A percentile compares a stretch with the other conserved stretches of the same genome.
These are phyloP conservation scores for Alternaria longipes DNA, from an alignment of 2,329 filamentous ascomycete species.

Conservation along the genomic window DNA sequence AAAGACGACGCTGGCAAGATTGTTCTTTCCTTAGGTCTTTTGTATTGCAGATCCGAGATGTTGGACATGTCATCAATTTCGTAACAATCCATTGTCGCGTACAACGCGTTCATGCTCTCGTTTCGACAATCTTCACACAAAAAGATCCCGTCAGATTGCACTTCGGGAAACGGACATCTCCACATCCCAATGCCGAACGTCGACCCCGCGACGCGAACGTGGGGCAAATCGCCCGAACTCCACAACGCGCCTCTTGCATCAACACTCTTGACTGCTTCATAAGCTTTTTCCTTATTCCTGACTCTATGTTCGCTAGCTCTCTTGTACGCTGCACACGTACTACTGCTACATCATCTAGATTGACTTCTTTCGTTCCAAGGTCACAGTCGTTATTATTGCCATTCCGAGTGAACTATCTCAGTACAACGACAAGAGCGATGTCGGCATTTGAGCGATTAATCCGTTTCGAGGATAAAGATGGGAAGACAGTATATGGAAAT, in stretches of 20 bases:
- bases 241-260: conserved; percentile 1
- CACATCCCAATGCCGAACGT: conserved; percentile 17
- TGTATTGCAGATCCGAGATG: no score
- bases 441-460: conserved; percentile 46
- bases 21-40: no score
- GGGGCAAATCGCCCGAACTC: conserved; percentile 12
- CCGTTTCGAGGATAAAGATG: conserved; percentile 43
- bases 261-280: neutral
- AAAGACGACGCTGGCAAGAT: neutral
- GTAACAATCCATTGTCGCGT: neutral
- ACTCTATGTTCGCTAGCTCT: conserved; percentile 9
- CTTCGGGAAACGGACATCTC: neutral
- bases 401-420: neutral
- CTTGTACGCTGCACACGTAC: conserved; percentile 9
- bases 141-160: neutral
- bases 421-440: conserved; percentile 23
- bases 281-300: conserved; percentile 7
- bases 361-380: neutral
- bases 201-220: conserved; percentile 18
- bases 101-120: neutral
- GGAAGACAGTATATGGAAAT: conserved; percentile 44
- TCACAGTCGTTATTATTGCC: neutral
- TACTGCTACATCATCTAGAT: neutral
- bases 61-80: no score
- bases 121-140: neutral